phyloP scores from a whole-genome alignment of 2,329 filamentous ascomycete species.

The Atkinsonella hypoxylon region DNA sequence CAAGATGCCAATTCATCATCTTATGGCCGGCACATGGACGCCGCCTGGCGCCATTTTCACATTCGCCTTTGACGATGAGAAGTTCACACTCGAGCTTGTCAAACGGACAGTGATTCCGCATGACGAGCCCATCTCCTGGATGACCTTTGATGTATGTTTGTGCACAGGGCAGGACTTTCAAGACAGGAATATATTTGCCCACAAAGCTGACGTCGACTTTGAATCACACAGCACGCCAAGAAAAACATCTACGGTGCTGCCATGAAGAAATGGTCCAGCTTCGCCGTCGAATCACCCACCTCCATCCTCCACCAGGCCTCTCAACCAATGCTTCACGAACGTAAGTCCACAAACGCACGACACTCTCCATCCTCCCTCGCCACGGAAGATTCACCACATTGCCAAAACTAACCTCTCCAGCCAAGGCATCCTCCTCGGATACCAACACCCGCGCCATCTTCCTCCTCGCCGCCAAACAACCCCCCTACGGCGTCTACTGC shows the following conservation, averaged over 20 bases:
- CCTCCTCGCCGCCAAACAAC: slow-evolving; percentile 63
- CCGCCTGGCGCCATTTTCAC: slow-evolving; percentile 84
- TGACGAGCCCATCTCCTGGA: slow-evolving; percentile 86
- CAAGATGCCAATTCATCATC: slow-evolving; percentile 67
- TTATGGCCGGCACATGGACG: slow-evolving; percentile 90
- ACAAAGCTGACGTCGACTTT: not conserved
- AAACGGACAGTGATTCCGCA: slow-evolving; percentile 72
- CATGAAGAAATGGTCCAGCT: slow-evolving; percentile 90
- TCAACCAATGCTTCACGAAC: slow-evolving; percentile 63
- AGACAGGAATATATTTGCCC: no score
- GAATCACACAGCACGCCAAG: slow-evolving; percentile 50
- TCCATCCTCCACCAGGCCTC: slow-evolving; percentile 66
- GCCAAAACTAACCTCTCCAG: slow-evolving; percentile 31
- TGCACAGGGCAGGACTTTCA: no score
- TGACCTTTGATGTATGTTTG: slow-evolving; percentile 62
- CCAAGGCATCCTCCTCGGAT: slow-evolving; percentile 52
- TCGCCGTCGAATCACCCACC: slow-evolving; percentile 60
- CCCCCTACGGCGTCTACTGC: slow-evolving; percentile 74
- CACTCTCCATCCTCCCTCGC: no score
- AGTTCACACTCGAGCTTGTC: slow-evolving; percentile 58
- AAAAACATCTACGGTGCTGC: slow-evolving; percentile 82
- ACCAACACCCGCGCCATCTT: slow-evolving; percentile 87
- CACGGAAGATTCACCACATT: no score
- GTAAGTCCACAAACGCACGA: no score
- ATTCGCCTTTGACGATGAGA: slow-evolving; percentile 76